Evolutionary conservation across 257 asterid species (phyloP).

Genomic region (Nicotiana tabacum): DNA sequence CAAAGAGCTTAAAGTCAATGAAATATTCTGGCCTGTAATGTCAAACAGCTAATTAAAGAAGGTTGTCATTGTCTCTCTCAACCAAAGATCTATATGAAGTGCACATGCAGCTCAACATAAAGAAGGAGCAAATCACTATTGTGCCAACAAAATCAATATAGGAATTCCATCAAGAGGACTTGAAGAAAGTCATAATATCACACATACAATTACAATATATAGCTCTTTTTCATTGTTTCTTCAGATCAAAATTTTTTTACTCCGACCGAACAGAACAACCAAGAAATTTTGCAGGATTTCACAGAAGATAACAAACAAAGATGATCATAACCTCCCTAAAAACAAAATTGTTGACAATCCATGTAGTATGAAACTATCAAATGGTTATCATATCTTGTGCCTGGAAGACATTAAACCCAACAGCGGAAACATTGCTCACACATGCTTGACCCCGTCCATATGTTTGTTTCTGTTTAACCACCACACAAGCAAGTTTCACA

Average conservation of each 20-base stretch:
- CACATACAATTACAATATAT: too few relatives aligned
- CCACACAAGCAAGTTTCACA: not conserved
- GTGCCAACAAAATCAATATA: not conserved
- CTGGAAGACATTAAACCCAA: not conserved
- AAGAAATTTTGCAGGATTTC: too few relatives aligned
- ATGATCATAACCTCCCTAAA: not conserved
- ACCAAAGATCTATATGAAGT: not conserved
- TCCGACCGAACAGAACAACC: not conserved
- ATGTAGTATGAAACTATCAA: not conserved
- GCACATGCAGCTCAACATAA: not conserved
- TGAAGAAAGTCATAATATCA: not conserved
- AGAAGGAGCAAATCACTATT: not conserved
- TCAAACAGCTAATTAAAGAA: not conserved
- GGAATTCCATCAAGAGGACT: not conserved
- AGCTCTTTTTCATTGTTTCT: not conserved
- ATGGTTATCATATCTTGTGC: not conserved
- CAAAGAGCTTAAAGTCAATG: slow-evolving; percentile 15
- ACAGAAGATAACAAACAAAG: not conserved
- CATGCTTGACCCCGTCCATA: not conserved
- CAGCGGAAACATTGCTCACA: not conserved
- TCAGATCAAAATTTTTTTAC: not conserved
- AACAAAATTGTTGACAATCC: not conserved
- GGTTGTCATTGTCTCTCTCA: not conserved
- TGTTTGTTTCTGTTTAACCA: not conserved
- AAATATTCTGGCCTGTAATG: not conserved